Evolutionary conservation across 1,139 yeast species (phyloP), one percentile per base, ranked within the genome.

Genomic region (Geotrichum histeridarum): DNA sequence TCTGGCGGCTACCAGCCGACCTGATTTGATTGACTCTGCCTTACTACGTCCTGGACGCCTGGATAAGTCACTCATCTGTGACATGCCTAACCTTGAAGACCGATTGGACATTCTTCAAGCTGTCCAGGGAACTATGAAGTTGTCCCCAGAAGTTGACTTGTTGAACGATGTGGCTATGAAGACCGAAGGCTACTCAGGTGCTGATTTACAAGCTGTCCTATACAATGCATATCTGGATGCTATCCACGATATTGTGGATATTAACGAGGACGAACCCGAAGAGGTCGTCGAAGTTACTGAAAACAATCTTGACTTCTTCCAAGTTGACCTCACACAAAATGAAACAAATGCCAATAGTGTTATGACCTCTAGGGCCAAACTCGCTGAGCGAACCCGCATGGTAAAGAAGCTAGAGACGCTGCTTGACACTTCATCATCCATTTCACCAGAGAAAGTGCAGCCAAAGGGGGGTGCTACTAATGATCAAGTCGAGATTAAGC

Each of bases 11-110:
- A 94, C 99, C 0, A 83, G 93, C 64, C 77, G 99, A 63, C 98
- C 98, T 0, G 98, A 93, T 66, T 77, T 93, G 64, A 91, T 94
- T 62, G 99, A 93, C 70, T 84, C 96, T 6, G 99, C 99, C 0
- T 75, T 93, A 57, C 73, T 93, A 59, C 82, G 99, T 68, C 99
- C 99, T 0, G 99, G 99, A 18, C 82, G 99, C 72, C 76, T 93
- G 64, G 99, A 93, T 70, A 93, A 93, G 68, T 83, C 94, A 67
- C 83, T 93, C 31, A 76, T 93, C 15, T 93, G 99, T 73, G 94
- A 86, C 64, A 80, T 93, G 80, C 99, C 99, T 0, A 74, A 74
- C 62, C 73, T 63, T 43, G 80, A 77, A 2, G 96, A 90, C 62
- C 73, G 98, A 43, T 67, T 82, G 41, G 95, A 86, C 65, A 91